Conservation (phyloP, 331 rosid genomes). For the Malus hybrid region DNA sequence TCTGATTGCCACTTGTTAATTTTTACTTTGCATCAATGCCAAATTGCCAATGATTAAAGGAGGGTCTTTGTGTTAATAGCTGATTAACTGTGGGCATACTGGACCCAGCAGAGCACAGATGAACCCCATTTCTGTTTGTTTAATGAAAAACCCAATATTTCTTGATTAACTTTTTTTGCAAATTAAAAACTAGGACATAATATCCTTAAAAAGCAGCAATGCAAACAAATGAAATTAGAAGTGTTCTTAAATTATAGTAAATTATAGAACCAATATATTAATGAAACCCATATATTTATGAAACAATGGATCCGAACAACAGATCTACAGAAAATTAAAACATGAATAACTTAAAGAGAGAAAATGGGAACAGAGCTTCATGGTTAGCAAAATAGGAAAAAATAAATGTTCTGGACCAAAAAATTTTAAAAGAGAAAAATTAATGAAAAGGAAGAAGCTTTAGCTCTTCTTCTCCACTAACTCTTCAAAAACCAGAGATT, state of each 20-base stretch:
- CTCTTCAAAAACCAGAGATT: background rate
- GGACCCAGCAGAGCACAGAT: background rate
- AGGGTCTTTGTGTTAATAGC: background rate
- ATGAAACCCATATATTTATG: slow-evolving; percentile 3
- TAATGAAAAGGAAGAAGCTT: background rate
- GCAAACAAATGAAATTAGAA: background rate
- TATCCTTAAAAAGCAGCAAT: background rate
- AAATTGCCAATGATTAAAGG: background rate
- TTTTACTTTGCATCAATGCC: background rate
- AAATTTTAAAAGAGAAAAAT: background rate
- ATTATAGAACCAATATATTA: background rate
- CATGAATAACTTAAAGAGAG: too few species aligned
- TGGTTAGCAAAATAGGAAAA: background rate
- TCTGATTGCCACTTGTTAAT: background rate
- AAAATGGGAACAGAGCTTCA: background rate
- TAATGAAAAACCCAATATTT: background rate
- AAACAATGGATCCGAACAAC: background rate
- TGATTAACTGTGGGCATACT: background rate
- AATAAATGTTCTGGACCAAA: background rate
- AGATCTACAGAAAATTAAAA: background rate
- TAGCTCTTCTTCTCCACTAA: background rate
- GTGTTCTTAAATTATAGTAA: background rate
- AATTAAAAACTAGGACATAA: background rate
- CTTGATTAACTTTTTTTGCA: background rate
- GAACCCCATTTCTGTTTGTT: background rate